Conservation (phyloP, 1,284 basidiomycete species). For the Ceratobasidium papillatum region DNA sequence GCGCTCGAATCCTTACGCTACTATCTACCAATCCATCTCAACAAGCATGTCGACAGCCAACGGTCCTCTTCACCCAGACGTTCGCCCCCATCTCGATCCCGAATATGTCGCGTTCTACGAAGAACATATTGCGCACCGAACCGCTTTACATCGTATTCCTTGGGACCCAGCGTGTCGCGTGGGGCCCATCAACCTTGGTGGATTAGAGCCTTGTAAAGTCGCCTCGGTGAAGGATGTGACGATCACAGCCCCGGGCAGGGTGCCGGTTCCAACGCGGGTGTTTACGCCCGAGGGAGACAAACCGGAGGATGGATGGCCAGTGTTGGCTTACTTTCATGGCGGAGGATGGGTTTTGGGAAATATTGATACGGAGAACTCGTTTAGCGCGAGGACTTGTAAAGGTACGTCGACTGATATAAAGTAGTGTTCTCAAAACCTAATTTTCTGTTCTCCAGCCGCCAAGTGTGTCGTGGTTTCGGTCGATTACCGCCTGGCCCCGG, state of each 20-base stretch:
- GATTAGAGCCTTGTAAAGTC: slow-evolving; percentile 27
- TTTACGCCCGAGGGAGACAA: slow-evolving; percentile 40
- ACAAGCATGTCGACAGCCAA: slow-evolving; percentile 35
- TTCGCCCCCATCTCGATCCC: slow-evolving; percentile 64
- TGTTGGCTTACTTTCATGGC: slow-evolving; percentile 41
- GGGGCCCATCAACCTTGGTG: slow-evolving; percentile 30
- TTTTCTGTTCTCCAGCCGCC: neutral
- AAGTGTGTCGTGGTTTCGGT: slow-evolving; percentile 64
- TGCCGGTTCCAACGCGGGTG: slow-evolving; percentile 25
- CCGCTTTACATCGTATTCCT: slow-evolving; percentile 33
- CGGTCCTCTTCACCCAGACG: slow-evolving; percentile 67
- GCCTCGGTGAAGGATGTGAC: slow-evolving; percentile 25
- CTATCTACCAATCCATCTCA: neutral
- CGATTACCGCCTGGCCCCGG: slow-evolving; percentile 78
- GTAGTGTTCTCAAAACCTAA: neutral
- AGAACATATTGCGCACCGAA: slow-evolving; percentile 47
- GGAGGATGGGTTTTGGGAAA: slow-evolving; percentile 43
- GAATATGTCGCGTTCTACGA: slow-evolving; percentile 72
- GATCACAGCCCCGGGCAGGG: neutral
- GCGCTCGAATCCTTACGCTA: neutral
- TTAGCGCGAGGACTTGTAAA: slow-evolving; percentile 31
- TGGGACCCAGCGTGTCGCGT: slow-evolving; percentile 34
- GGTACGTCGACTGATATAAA: neutral
- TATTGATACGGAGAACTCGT: slow-evolving; percentile 40
- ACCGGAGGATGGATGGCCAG: slow-evolving; percentile 37